A percentile compares a stretch with the other conserved stretches of the same genome.
Conservation (phyloP, 2,329 filamentous ascomycete species). For the Endoconidiophora polonica region DNA sequence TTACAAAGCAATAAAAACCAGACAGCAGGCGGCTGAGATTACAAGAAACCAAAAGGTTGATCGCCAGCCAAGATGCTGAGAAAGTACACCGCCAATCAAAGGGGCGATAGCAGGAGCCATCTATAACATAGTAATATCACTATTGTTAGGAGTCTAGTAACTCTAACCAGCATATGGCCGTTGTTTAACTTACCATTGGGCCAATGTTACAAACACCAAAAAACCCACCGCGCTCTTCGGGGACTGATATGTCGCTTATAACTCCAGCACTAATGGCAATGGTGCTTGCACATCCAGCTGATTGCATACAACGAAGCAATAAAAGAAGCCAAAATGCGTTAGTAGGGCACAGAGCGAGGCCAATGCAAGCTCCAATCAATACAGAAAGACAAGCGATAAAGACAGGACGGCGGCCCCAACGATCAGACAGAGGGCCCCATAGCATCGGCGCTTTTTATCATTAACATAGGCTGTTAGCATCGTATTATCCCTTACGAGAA, state of each 20-base stretch:
- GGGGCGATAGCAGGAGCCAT: slow-evolving; percentile 32
- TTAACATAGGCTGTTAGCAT: neutral
- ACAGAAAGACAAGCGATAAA: slow-evolving; percentile 19
- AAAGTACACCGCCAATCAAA: slow-evolving; percentile 31
- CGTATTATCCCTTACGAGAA: neutral
- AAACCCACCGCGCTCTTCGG: slow-evolving; percentile 20
- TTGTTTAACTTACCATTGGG: slow-evolving; percentile 16
- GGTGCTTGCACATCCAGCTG: slow-evolving; percentile 21
- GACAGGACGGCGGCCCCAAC: slow-evolving; percentile 19
- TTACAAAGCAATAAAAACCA: slow-evolving; percentile 20
- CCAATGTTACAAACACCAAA: slow-evolving; percentile 22
- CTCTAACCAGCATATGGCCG: neutral
- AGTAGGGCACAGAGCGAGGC: slow-evolving; percentile 20
- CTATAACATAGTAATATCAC: neutral
- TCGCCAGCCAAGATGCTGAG: slow-evolving; percentile 31
- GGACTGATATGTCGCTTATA: slow-evolving; percentile 20
- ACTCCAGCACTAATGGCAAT: slow-evolving; percentile 21
- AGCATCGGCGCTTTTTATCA: slow-evolving; percentile 18
- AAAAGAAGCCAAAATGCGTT: slow-evolving; percentile 20
- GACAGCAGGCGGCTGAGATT: slow-evolving; percentile 25
- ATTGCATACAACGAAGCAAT: slow-evolving; percentile 19
- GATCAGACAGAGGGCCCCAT: slow-evolving; percentile 22
- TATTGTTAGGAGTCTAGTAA: neutral
- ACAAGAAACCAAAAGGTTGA: slow-evolving; percentile 37
- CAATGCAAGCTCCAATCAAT: slow-evolving; percentile 20